Base-by-base conservation (phyloP, 805 yeast species). In the Starmerella cellae region DNA sequence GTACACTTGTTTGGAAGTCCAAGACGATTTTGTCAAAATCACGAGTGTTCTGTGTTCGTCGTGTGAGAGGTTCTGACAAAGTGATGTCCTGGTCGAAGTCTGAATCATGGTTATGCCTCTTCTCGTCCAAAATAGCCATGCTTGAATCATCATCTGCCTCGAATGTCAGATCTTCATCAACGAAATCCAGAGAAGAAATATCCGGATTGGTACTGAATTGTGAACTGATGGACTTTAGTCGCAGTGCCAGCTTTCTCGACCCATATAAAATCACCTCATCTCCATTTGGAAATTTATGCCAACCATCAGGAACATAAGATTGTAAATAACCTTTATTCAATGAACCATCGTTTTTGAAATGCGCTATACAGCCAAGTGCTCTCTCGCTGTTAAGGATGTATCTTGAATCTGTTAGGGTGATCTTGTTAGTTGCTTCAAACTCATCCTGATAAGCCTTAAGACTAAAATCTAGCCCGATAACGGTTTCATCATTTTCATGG, bases 261-360 rank as follows among this genome's bases (percentile, higher is more conserved):
- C 38, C 38, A 16, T 35, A 35, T 6, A 26, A 14, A 9, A 27
- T 20, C 16, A 35, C 4, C 17, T 35, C 27, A 19, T 23, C 6
- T 4, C 27, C 27, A 35, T 35, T 18, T 16, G 16, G 17, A 16
- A 35, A 35, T 18, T n/a, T 35, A 37, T 30, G 32, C 44, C 44
- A 22, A 18, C 28, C 18, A 38, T 40, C 11, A 27, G 38, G 38
- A 8, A 27, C 8, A 6, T n/a, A 5, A 4, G 28, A 9, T 9
- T 35, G 38, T 9, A 2, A 33, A 1, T 9, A 36, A 27, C 6
- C 39, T 33, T 27, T 31, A 22, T 17, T 17, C 21, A 31, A 17
- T 6, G 8, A 9, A 6, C 21, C 21, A 11, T 31, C 21, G 21
- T 13, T 8, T 8, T 17, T 31, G 34, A 31, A 31, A 17, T 17